phyloP scores from a whole-genome alignment of 2,329 filamentous ascomycete species.

The Verticillium nubilum region DNA sequence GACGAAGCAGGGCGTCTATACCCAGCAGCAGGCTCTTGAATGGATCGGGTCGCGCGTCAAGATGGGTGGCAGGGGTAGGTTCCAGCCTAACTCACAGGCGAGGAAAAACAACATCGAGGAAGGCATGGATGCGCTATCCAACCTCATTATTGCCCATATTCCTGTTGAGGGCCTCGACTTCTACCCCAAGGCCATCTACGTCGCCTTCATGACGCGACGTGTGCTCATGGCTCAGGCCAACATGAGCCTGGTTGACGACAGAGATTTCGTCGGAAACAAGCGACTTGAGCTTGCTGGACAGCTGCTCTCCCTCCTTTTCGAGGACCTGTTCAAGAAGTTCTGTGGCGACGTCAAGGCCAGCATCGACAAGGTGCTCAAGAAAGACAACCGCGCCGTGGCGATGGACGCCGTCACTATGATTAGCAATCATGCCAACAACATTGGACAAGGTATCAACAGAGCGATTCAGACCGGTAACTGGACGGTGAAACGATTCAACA shows the following conservation, averaged over 20 bases:
- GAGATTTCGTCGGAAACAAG: conserved; percentile 98
- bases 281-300: conserved; percentile 91
- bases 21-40: conserved; percentile 91
- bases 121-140: conserved; percentile 85
- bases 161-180: conserved; percentile 89
- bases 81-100: conserved; percentile 39
- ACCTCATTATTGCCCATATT: conserved; percentile 91
- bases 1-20: conserved; percentile 76
- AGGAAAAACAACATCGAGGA: conserved; percentile 83
- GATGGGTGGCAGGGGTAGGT: conserved; percentile 66
- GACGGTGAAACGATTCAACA: conserved; percentile 96
- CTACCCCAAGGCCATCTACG: conserved; percentile 92
- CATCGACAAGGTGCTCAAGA: conserved; percentile 93
- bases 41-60: conserved; percentile 85
- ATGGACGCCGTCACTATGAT: conserved; percentile 86
- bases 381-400: conserved; percentile 80
- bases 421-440: conserved; percentile 76
- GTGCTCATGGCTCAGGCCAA: conserved; percentile 93
- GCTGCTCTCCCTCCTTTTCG: conserved; percentile 87
- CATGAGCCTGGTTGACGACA: conserved; percentile 83
- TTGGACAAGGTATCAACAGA: conserved; percentile 89
- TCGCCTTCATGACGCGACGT: conserved; percentile 95
- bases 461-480: conserved; percentile 97
- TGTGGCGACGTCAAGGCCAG: conserved; percentile 83
- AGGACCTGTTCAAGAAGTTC: conserved; percentile 97